These are phyloP conservation scores for Rhizopogon sp. DNA, from an alignment of 768 basidiomycete species.

Conservation along the genomic window DNA sequence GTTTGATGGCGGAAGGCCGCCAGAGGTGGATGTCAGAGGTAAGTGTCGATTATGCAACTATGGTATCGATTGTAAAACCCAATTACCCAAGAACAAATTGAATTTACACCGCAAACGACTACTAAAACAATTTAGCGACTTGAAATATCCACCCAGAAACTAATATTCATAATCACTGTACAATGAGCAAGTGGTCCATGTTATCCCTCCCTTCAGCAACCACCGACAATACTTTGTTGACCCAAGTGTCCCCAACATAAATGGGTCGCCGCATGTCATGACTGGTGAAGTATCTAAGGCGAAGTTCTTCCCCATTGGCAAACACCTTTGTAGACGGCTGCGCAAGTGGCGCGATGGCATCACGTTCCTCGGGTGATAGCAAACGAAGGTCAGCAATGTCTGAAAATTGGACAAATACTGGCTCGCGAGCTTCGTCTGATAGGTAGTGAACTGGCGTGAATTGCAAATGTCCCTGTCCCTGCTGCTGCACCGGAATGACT, in stretches of 20 bases:
- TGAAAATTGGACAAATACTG: constrained; percentile 11
- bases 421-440: constrained; percentile 10
- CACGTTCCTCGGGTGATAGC: constrained; percentile 4
- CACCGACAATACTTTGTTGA: constrained; percentile 2
- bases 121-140: too few relatives aligned
- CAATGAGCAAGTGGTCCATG: too few relatives aligned
- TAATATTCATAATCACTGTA: too few relatives aligned
- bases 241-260: constrained; percentile 18
- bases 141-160: too few relatives aligned
- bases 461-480: not conserved
- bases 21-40: constrained; percentile 22
- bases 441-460: constrained; percentile 15
- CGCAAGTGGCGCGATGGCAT: constrained; percentile 4
- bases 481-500: not conserved
- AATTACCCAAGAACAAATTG: too few relatives aligned
- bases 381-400: not conserved
- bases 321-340: constrained; percentile 4
- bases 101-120: too few relatives aligned
- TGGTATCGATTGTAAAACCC: too few relatives aligned
- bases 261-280: not conserved
- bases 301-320: constrained; percentile 12
- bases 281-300: constrained; percentile 6
- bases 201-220: not conserved
- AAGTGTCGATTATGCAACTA: constrained; percentile 22
- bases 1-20: constrained; percentile 7